Percentiles rank a stretch among this genome's conserved stretches.
Conservation (phyloP, 306 rosid genomes). For the Pyrus pyrifolia region DNA sequence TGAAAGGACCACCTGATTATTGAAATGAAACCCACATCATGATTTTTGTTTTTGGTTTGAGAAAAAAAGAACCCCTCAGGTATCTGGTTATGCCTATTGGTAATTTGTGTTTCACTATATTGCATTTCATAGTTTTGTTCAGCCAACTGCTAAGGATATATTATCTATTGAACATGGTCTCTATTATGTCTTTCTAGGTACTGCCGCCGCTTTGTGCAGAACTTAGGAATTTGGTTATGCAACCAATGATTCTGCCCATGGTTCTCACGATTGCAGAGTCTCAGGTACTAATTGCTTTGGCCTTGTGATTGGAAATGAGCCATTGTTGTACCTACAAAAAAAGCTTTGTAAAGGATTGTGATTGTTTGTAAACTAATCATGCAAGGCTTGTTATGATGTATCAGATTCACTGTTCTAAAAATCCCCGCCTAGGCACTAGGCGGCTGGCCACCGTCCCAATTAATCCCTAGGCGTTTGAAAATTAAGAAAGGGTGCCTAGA, state of each 20-base stretch:
- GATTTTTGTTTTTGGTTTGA: background rate
- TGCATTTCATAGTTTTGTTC: slow-evolving; percentile 1
- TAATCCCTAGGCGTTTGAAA: no score
- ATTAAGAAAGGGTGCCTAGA: no score
- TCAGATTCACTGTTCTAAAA: background rate
- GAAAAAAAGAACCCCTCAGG: background rate
- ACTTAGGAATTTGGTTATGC: slow-evolving; percentile 94
- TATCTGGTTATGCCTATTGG: background rate
- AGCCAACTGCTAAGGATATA: background rate
- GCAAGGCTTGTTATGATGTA: background rate
- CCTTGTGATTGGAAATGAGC: background rate
- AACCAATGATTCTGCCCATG: slow-evolving; percentile 98
- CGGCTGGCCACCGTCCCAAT: no score
- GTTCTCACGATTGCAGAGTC: slow-evolving; percentile 97
- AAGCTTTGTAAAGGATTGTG: background rate
- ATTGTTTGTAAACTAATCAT: background rate
- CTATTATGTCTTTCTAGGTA: slow-evolving; percentile 50
- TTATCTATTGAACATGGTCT: slow-evolving; percentile 8
- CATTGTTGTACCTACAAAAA: background rate
- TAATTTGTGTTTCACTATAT: background rate
- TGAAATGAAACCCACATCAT: background rate
- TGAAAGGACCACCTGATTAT: background rate
- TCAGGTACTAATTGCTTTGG: slow-evolving; percentile 51
- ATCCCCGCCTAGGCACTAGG: no score
- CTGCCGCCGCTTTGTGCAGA: slow-evolving; percentile 99